A percentile compares a stretch with the other conserved stretches of the same genome.
Evolutionary conservation across 495 filamentous ascomycete species (phyloP).

Genomic region (Penicillium flavigenum): DNA sequence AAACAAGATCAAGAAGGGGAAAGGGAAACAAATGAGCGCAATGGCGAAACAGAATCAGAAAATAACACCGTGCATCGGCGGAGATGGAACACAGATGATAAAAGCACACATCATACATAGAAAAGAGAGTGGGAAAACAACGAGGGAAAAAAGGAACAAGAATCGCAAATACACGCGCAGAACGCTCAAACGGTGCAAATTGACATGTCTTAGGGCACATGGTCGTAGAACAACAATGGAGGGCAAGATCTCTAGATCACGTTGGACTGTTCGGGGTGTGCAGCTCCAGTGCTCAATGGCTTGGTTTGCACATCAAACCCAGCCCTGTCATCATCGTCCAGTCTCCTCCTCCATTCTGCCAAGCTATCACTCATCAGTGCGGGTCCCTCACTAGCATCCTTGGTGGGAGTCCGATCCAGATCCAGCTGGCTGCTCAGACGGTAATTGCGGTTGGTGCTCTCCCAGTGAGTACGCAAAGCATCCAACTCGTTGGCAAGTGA

Average conservation of each 20-base stretch:
- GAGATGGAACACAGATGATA: conserved; percentile 13
- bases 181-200: conserved; percentile 28
- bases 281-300: conserved; percentile 26
- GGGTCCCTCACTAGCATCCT: conserved; percentile 47
- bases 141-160: conserved; percentile 8
- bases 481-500: conserved; percentile 90
- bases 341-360: conserved; percentile 70
- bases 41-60: conserved; percentile 21
- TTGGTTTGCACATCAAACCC: conserved; percentile 31
- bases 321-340: conserved; percentile 61
- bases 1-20: conserved; percentile 10
- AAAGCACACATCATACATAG: conserved; percentile 24
- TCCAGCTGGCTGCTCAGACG: conserved; percentile 82
- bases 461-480: conserved; percentile 84
- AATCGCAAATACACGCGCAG: conserved; percentile 19
- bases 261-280: conserved; percentile 26
- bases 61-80: conserved; percentile 22
- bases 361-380: conserved; percentile 63
- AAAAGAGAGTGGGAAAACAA: conserved; percentile 21
- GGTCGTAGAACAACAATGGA: conserved; percentile 18
- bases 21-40: neutral
- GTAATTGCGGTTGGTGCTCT: conserved; percentile 92
- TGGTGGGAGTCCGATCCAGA: conserved; percentile 67
- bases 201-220: conserved; percentile 30
- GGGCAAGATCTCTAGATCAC: conserved; percentile 36